phyloP scores from a whole-genome alignment of 2,329 filamentous ascomycete genomes.

The Venturia pyrina region DNA sequence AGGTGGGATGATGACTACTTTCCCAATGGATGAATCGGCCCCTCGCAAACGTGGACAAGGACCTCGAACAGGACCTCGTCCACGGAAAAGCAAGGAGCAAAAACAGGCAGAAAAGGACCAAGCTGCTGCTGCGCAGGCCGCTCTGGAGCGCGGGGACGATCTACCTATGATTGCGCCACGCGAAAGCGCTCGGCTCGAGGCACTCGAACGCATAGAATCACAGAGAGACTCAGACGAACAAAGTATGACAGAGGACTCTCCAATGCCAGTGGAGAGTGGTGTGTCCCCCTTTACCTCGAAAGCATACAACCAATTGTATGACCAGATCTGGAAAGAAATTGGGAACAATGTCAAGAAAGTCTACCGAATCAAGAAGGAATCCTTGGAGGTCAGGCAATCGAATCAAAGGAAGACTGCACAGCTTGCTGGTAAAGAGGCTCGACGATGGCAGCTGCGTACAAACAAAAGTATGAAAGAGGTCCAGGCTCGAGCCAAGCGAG shows the following conservation, averaged over 20 bases:
- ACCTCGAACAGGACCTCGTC: constrained; percentile 46
- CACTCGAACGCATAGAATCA: constrained; percentile 41
- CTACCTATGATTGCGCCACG: constrained; percentile 51
- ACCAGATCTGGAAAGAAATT: constrained; percentile 93
- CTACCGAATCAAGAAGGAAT: constrained; percentile 76
- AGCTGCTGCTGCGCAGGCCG: constrained; percentile 80
- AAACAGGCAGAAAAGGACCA: constrained; percentile 62
- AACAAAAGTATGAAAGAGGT: constrained; percentile 99
- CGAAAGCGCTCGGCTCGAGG: constrained; percentile 42
- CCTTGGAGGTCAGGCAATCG: constrained; percentile 77
- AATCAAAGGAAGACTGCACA: constrained; percentile 97
- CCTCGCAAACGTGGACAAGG: constrained; percentile 41
- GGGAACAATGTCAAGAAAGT: constrained; percentile 93
- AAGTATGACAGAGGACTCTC: constrained; percentile 21
- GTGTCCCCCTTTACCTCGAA: constrained; percentile 63
- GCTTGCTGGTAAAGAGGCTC: constrained; percentile 90
- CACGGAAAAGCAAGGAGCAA: constrained; percentile 78
- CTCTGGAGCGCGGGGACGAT: constrained; percentile 68
- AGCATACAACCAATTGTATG: constrained; percentile 92
- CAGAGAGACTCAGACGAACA: constrained; percentile 37
- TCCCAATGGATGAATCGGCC: constrained; percentile 48
- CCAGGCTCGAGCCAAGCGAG: constrained; percentile 90
- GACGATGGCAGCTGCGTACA: constrained; percentile 91
- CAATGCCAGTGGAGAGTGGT: constrained; percentile 17
- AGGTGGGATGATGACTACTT: constrained; percentile 75